phyloP scores from a whole-genome alignment of 148 eudicot species.

The Camellia japonica region DNA sequence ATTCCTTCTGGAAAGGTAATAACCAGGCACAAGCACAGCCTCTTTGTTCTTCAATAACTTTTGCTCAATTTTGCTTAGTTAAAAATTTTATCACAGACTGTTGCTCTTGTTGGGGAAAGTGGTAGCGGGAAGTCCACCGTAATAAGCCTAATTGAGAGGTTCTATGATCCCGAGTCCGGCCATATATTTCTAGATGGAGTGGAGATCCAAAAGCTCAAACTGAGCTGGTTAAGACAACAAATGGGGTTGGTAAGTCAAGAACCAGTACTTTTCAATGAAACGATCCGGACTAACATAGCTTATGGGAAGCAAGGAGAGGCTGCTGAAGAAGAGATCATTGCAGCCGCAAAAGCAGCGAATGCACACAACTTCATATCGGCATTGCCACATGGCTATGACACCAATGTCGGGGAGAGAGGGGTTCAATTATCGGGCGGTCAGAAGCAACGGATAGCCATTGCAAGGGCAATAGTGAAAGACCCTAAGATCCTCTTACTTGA shows the following conservation, averaged over 20 bases:
- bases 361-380: constrained; percentile 75
- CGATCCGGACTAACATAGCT: constrained; percentile 72
- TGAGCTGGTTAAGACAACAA: constrained; percentile 80
- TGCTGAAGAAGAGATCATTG: constrained; percentile 59
- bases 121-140: constrained; percentile 87
- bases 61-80: too few relatives aligned
- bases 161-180: constrained; percentile 71
- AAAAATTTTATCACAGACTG: constrained; percentile 36
- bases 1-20: constrained; percentile 80
- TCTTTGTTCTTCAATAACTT: neutral
- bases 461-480: constrained; percentile 67
- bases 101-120: constrained; percentile 88
- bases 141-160: constrained; percentile 68
- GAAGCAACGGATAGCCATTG: constrained; percentile 79
- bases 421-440: constrained; percentile 84
- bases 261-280: constrained; percentile 76
- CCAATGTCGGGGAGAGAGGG: constrained; percentile 76
- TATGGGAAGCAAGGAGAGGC: constrained; percentile 62
- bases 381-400: constrained; percentile 68
- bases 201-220: constrained; percentile 47
- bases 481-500: constrained; percentile 72
- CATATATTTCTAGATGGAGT: constrained; percentile 50
- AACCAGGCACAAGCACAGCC: neutral
- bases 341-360: constrained; percentile 65
- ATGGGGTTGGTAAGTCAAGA: constrained; percentile 93